Conservation (phyloP, 306 rosid species). For the Vicia sativa region DNA sequence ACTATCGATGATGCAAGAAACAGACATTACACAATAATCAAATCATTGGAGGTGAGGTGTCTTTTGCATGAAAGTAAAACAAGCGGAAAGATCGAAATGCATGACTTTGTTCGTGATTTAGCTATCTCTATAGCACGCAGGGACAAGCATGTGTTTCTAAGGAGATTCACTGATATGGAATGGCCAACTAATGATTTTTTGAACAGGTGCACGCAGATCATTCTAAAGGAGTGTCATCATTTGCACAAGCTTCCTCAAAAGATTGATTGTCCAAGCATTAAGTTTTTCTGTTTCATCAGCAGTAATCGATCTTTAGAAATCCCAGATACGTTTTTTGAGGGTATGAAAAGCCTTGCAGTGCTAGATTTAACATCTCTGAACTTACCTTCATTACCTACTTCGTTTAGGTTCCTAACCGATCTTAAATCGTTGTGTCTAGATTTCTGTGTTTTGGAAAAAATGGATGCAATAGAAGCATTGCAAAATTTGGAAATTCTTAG, state of each 20-base stretch:
- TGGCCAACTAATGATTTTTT: background rate
- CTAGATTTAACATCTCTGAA: background rate
- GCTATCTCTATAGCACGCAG: background rate
- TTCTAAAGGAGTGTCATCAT: rapidly evolving
- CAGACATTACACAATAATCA: background rate
- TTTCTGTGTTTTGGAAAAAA: background rate
- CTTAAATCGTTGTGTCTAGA: background rate
- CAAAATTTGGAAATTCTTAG: too few relatives aligned
- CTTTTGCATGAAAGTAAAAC: background rate
- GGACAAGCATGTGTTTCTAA: background rate
- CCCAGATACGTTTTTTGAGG: background rate
- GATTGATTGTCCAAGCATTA: background rate
- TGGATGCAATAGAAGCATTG: too few relatives aligned
- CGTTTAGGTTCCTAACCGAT: background rate
- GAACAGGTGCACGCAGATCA: background rate
- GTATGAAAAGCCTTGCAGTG: background rate
- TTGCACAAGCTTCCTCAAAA: background rate
- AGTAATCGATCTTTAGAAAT: background rate
- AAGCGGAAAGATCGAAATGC: background rate
- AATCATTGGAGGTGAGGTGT: slow-evolving; percentile 7
- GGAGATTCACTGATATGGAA: rapidly evolving
- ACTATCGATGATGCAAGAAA: slow-evolving; percentile 14
- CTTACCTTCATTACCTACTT: slow-evolving; percentile 9
- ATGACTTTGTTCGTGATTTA: slow-evolving; percentile 22
- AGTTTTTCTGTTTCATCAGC: rapidly evolving